Percentiles rank a stretch among this genome's conserved stretches.
Evolutionary conservation across 257 asterid species (phyloP).

Genomic region (Rehmannia glutinosa): DNA sequence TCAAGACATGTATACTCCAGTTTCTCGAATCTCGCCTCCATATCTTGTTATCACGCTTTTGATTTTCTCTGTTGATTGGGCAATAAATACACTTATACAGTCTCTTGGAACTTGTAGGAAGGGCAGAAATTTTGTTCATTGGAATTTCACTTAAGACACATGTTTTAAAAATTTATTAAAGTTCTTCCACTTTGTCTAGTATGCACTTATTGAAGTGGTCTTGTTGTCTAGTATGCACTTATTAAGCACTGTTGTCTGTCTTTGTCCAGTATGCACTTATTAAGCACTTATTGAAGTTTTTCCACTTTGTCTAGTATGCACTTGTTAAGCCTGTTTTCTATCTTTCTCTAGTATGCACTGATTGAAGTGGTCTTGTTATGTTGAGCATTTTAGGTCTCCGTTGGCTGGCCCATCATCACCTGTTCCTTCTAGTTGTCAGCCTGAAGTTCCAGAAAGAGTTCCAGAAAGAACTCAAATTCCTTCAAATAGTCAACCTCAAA

Average conservation of each 20-base stretch:
- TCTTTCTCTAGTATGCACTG: constrained; percentile 8
- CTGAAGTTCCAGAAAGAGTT: constrained; percentile 41
- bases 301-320: too few species aligned
- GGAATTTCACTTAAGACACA: background rate
- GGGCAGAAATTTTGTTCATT: constrained; percentile 1
- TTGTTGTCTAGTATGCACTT: too few species aligned
- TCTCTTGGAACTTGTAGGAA: constrained; percentile 5
- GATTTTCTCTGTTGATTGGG: background rate
- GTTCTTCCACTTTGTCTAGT: background rate
- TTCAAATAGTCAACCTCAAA: constrained; percentile 31
- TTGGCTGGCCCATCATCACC: constrained; percentile 35
- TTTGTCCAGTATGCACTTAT: too few species aligned
- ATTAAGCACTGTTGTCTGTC: too few species aligned
- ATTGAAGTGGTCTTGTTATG: background rate
- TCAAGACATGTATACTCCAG: background rate
- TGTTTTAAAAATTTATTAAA: background rate
- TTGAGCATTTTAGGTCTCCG: constrained; percentile 43
- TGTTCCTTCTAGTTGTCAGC: constrained; percentile 27
- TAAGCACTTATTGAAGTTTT: too few species aligned
- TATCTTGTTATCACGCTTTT: constrained; percentile 7
- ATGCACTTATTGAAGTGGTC: too few species aligned
- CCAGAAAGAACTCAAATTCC: constrained; percentile 34
- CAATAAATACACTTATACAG: background rate
- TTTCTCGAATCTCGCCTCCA: too few species aligned
- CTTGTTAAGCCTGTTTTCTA: background rate